phyloP scores from a whole-genome alignment of 2,329 filamentous ascomycete genomes.

The Graphilbum ipis-grandicollis region DNA sequence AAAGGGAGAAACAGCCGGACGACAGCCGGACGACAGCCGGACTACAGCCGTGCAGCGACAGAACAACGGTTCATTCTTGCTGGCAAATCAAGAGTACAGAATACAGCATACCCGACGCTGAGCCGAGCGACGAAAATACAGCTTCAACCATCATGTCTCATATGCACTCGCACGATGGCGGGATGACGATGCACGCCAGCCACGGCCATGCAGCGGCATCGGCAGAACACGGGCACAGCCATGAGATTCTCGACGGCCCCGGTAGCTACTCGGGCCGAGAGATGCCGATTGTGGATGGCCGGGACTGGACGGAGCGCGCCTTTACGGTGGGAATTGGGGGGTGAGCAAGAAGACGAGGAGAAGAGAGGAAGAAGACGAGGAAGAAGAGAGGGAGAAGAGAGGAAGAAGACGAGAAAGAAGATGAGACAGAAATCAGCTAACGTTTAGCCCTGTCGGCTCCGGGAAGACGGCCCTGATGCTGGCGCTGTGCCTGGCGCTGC shows the following conservation, averaged over 20 bases:
- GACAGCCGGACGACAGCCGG: too few species aligned
- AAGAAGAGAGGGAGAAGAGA: too few species aligned
- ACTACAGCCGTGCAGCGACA: too few species aligned
- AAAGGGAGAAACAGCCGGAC: too few species aligned
- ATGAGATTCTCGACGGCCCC: constrained; percentile 88
- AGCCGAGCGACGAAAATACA: too few species aligned
- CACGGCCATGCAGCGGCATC: constrained; percentile 30
- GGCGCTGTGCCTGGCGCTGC: constrained; percentile 70
- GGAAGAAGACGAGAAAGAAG: too few species aligned
- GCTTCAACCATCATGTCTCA: not conserved
- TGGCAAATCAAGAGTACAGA: too few species aligned
- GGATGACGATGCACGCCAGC: constrained; percentile 14
- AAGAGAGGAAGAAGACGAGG: too few species aligned
- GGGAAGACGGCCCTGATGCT: constrained; percentile 97
- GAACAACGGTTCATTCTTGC: too few species aligned
- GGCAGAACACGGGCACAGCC: constrained; percentile 77
- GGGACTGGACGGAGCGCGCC: constrained; percentile 73
- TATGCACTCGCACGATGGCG: constrained; percentile 30
- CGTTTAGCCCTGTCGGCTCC: constrained; percentile 69
- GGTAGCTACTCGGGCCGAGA: constrained; percentile 80
- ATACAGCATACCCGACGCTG: too few species aligned
- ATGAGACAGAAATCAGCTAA: not conserved
- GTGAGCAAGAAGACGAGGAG: constrained; percentile 26
- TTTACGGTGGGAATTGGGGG: constrained; percentile 98
- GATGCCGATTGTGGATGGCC: constrained; percentile 81